phyloP scores from a whole-genome alignment of 805 yeast genomes.

The Yarrowia osloensis region DNA sequence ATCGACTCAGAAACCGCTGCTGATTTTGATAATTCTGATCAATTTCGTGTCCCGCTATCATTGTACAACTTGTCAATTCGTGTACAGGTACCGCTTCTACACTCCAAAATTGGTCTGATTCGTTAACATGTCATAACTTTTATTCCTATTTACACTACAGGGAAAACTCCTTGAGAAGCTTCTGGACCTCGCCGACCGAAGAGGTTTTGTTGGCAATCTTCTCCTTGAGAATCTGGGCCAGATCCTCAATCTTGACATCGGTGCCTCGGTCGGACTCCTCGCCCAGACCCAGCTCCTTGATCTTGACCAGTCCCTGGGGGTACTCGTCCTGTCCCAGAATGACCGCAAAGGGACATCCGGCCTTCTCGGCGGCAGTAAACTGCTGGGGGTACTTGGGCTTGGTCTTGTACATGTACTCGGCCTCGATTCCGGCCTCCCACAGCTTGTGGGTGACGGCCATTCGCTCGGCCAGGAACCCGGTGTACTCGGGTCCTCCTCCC shows the following conservation, averaged over 20 bases:
- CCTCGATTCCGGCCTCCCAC: conserved; percentile 87
- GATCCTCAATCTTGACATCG: conserved; percentile 60
- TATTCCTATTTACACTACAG: neutral
- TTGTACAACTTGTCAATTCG: no score
- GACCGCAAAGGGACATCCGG: conserved; percentile 87
- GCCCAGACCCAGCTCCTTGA: conserved; percentile 87
- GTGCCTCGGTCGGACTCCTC: conserved; percentile 87
- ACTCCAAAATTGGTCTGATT: no score
- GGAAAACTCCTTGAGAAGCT: conserved; percentile 17
- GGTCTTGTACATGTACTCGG: conserved; percentile 88
- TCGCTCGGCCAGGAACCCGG: conserved; percentile 87
- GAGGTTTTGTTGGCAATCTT: conserved; percentile 46
- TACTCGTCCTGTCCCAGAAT: conserved; percentile 95
- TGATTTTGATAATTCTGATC: no score
- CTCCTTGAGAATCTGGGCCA: conserved; percentile 55
- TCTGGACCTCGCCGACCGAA: conserved; percentile 20
- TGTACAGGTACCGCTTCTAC: no score
- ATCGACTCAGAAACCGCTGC: no score
- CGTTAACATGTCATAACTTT: neutral
- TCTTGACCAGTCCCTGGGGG: conserved; percentile 75
- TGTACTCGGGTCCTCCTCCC: conserved; percentile 98
- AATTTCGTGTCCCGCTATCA: no score
- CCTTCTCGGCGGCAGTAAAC: conserved; percentile 95
- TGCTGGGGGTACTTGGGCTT: conserved; percentile 95
- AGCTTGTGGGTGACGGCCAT: conserved; percentile 79